phyloP scores from a whole-genome alignment of 2,329 filamentous ascomycete genomes.

The Lojkania enalia region DNA sequence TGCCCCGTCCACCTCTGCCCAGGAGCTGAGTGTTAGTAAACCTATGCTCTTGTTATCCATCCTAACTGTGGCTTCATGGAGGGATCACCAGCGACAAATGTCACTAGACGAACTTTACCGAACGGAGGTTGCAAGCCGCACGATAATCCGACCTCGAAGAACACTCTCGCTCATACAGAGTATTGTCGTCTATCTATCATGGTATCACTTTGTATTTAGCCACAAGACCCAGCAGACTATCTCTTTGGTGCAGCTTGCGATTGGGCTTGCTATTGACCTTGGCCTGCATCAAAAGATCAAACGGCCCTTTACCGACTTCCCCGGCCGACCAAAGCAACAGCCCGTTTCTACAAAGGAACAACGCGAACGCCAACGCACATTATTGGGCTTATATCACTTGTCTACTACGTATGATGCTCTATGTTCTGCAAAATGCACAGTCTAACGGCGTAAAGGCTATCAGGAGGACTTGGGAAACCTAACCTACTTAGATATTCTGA shows the following conservation, averaged over 20 bases:
- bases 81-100: conserved; percentile 29
- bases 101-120: conserved; percentile 32
- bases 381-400: conserved; percentile 40
- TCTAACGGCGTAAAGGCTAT: conserved; percentile 25
- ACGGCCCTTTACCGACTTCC: conserved; percentile 20
- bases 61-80: conserved; percentile 33
- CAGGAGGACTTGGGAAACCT: conserved; percentile 34
- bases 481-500: conserved; percentile 35
- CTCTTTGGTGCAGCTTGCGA: conserved; percentile 35
- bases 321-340: conserved; percentile 16
- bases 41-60: conserved; percentile 41
- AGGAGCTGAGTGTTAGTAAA: conserved; percentile 24
- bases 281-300: conserved; percentile 28
- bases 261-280: conserved; percentile 38
- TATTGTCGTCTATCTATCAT: conserved; percentile 38
- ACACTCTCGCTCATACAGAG: conserved; percentile 38
- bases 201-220: conserved; percentile 42
- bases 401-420: conserved; percentile 31
- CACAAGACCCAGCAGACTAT: conserved; percentile 41
- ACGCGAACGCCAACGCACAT: conserved; percentile 34
- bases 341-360: conserved; percentile 19
- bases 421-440: neutral
- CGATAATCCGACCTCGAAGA: conserved; percentile 32
- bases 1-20: conserved; percentile 14
- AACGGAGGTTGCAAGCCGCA: conserved; percentile 37